Evolutionary conservation across 192 early-diverging fungal genomes (phyloP).

Genomic region (Chytriomyces confervae): DNA sequence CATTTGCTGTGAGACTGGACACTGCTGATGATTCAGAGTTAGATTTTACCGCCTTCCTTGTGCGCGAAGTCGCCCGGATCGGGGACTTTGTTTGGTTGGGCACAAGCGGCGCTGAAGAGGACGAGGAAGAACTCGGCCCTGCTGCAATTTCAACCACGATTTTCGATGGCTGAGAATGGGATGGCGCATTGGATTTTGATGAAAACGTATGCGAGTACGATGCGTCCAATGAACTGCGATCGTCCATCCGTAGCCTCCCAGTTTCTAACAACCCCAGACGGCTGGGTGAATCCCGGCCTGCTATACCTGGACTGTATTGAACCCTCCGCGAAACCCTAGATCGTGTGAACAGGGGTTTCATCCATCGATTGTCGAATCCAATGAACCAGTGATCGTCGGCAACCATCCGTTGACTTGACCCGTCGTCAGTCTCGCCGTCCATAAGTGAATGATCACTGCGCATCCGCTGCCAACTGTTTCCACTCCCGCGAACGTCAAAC

Average conservation of each 20-base stretch:
- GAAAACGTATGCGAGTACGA: neutral
- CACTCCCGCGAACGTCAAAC: neutral
- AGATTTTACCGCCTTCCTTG: too few species aligned
- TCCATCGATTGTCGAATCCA: conserved; percentile 77
- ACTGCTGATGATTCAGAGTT: too few species aligned
- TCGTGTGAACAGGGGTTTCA: conserved; percentile 80
- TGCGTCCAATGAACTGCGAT: neutral
- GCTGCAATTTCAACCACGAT: too few species aligned
- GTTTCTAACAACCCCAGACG: neutral
- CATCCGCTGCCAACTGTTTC: too few species aligned
- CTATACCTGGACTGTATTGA: neutral
- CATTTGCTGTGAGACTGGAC: neutral
- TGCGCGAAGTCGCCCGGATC: too few species aligned
- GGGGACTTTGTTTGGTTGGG: too few species aligned
- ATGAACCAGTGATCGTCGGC: conserved; percentile 80
- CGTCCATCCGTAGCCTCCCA: neutral
- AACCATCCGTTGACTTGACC: neutral
- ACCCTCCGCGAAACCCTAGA: neutral
- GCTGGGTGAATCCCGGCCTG: neutral
- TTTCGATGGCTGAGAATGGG: too few species aligned
- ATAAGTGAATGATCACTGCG: neutral
- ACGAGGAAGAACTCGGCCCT: too few species aligned
- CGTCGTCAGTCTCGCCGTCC: neutral
- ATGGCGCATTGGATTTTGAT: neutral
- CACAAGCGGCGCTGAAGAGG: too few species aligned